Evolutionary conservation across 2,329 filamentous ascomycete genomes (phyloP).

Genomic region (Chaetomiaceae sp.): DNA sequence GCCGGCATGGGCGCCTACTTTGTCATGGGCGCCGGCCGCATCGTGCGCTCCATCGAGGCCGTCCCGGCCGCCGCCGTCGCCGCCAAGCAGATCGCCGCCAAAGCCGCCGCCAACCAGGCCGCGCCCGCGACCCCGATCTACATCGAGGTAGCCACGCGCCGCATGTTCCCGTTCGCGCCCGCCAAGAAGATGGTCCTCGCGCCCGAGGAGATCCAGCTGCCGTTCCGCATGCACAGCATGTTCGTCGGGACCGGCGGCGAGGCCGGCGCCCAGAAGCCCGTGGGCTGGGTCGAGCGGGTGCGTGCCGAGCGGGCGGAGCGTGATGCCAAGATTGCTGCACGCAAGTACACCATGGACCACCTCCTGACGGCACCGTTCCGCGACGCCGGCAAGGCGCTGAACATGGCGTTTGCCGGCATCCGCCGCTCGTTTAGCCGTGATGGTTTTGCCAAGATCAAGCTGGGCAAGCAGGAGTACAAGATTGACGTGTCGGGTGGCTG

Average conservation of each 20-base stretch:
- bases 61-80: conserved; percentile 36
- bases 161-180: conserved; percentile 45
- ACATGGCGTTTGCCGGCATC: conserved; percentile 41
- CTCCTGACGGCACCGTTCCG: conserved; percentile 55
- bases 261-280: background rate
- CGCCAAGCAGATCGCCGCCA: conserved; percentile 4
- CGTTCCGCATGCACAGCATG: conserved; percentile 32
- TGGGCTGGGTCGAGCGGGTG: conserved; percentile 27
- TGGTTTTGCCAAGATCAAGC: conserved; percentile 48
- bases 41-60: conserved; percentile 55
- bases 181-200: conserved; percentile 39
- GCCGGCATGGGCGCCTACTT: conserved; percentile 56
- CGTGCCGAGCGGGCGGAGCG: conserved; percentile 34
- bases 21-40: conserved; percentile 50
- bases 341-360: conserved; percentile 50
- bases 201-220: conserved; percentile 36
- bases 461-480: conserved; percentile 49
- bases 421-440: conserved; percentile 50
- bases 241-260: background rate
- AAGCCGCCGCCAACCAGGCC: background rate
- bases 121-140: conserved; percentile 33
- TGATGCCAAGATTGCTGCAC: conserved; percentile 34
- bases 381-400: conserved; percentile 40
- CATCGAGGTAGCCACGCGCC: conserved; percentile 50
- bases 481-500: conserved; percentile 54